phyloP scores from a whole-genome alignment of 495 filamentous ascomycete species.

The Penicillium desertorum region DNA sequence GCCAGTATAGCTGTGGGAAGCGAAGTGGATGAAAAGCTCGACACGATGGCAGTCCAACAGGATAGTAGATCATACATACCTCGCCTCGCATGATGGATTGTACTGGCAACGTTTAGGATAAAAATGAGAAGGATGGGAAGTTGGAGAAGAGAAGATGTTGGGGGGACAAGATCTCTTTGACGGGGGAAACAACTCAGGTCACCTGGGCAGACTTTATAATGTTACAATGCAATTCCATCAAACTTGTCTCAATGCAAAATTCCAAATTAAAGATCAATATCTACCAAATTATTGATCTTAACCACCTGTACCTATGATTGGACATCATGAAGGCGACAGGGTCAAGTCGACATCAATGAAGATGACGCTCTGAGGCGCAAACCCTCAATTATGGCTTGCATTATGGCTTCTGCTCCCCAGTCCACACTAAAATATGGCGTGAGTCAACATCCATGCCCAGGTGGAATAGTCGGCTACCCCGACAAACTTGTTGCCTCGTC shows the following conservation, averaged over 20 bases:
- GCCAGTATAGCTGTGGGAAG: not conserved
- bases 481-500: conserved; percentile 32
- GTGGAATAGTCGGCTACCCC: conserved; percentile 6
- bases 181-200: not conserved
- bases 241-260: not conserved
- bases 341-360: conserved; percentile 45
- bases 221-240: not conserved
- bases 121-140: not conserved
- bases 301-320: not conserved
- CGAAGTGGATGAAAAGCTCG: not conserved
- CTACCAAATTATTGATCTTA: not conserved
- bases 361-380: conserved; percentile 43
- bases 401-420: conserved; percentile 23
- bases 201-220: not conserved
- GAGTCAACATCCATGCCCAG: not conserved
- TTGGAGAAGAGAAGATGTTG: not conserved
- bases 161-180: not conserved
- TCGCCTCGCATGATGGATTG: conserved; percentile 4
- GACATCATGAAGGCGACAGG: conserved; percentile 35
- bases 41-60: not conserved
- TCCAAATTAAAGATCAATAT: not conserved
- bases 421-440: conserved; percentile 20
- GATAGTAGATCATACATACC: not conserved
- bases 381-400: conserved; percentile 32
- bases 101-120: not conserved